Conservation (phyloP, 2,329 filamentous ascomycete species). For the Byssoonygena ceratinophila region DNA sequence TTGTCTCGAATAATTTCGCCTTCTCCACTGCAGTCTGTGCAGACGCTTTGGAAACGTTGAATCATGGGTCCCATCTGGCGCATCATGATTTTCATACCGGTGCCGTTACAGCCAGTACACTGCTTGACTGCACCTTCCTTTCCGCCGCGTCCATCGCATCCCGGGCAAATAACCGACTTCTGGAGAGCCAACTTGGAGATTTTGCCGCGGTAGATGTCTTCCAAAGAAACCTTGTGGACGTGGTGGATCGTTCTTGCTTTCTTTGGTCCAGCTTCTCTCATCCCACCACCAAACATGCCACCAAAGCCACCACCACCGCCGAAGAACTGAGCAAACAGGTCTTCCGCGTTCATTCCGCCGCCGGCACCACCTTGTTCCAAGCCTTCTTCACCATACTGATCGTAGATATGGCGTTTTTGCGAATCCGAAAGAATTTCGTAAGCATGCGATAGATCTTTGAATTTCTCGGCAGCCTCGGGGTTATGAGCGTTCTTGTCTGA, state of each 20-base stretch:
- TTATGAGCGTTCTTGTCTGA: constrained; percentile 94
- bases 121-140: constrained; percentile 97
- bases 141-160: constrained; percentile 86
- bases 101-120: constrained; percentile 80
- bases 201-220: constrained; percentile 97
- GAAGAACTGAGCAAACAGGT: constrained; percentile 96
- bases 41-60: constrained; percentile 98
- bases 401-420: constrained; percentile 85
- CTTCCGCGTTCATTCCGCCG: constrained; percentile 87
- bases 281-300: constrained; percentile 68
- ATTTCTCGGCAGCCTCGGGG: constrained; percentile 87
- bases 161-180: constrained; percentile 91
- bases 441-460: constrained; percentile 93
- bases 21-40: constrained; percentile 95
- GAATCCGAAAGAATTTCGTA: constrained; percentile 90
- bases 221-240: constrained; percentile 93
- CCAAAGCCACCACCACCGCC: constrained; percentile 58
- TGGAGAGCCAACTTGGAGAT: constrained; percentile 94
- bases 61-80: constrained; percentile 99
- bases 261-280: constrained; percentile 69
- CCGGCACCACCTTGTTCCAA: constrained; percentile 74
- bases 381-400: constrained; percentile 95
- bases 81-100: constrained; percentile 98
- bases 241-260: constrained; percentile 96
- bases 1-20: constrained; percentile 94